These are phyloP conservation scores for Zygosaccharomyces bailii DNA, from an alignment of 805 yeast species.

Conservation along the genomic window DNA sequence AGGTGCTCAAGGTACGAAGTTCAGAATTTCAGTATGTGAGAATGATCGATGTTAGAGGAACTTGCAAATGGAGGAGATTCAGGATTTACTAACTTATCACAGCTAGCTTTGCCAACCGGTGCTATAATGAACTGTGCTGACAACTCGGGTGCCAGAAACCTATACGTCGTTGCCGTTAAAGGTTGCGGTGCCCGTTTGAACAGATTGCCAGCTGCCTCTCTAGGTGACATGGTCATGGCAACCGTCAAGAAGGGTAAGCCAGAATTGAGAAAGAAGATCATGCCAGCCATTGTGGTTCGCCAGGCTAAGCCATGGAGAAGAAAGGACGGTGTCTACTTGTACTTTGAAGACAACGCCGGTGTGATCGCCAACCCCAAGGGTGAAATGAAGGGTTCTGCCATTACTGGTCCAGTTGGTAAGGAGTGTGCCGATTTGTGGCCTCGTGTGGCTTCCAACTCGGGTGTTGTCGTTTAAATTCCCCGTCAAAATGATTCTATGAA, in stretches of 20 bases:
- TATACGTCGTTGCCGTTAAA: slow-evolving; percentile 97
- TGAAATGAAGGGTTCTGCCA: slow-evolving; percentile 99
- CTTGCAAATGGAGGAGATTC: neutral
- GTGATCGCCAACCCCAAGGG: slow-evolving; percentile 99
- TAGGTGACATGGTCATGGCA: slow-evolving; percentile 99
- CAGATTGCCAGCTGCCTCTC: slow-evolving; percentile 99
- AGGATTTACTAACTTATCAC: slow-evolving; percentile 25
- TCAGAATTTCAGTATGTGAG: slow-evolving; percentile 95
- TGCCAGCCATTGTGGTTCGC: slow-evolving; percentile 99
- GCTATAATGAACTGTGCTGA: slow-evolving; percentile 99
- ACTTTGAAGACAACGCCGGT: slow-evolving; percentile 99
- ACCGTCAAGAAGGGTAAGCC: slow-evolving; percentile 99
- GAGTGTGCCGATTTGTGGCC: slow-evolving; percentile 99
- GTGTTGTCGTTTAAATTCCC: slow-evolving; percentile 91
- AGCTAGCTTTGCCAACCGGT: slow-evolving; percentile 99
- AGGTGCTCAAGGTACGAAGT: slow-evolving; percentile 99
- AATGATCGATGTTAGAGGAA: neutral
- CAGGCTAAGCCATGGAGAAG: slow-evolving; percentile 99
- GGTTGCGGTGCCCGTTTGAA: slow-evolving; percentile 99
- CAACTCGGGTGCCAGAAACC: slow-evolving; percentile 99
- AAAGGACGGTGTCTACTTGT: slow-evolving; percentile 98
- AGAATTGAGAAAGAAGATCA: slow-evolving; percentile 99
- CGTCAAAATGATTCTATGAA: slow-evolving; percentile 13
- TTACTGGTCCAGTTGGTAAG: slow-evolving; percentile 99
- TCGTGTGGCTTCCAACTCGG: slow-evolving; percentile 99